phyloP scores from a whole-genome alignment of 1,139 yeast genomes.

The Geotrichum klebahnii region DNA sequence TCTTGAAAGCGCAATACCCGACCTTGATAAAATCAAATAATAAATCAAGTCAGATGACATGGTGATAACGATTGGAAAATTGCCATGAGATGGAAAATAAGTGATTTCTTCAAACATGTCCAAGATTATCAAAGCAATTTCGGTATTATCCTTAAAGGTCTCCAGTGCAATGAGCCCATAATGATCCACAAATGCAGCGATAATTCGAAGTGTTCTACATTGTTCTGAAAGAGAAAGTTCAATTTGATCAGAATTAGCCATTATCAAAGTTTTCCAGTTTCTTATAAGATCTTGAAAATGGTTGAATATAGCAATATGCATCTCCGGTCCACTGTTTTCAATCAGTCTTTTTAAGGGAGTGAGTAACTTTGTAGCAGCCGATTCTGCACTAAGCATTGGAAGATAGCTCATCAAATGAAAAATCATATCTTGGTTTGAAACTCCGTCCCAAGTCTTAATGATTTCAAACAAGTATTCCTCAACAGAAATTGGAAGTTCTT shows the following conservation, averaged over 20 bases:
- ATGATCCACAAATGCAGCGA: constrained; percentile 26
- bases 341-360: constrained; percentile 21
- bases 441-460: constrained; percentile 25
- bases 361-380: constrained; percentile 21
- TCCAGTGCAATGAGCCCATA: constrained; percentile 25
- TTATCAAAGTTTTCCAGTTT: constrained; percentile 10
- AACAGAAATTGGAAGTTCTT: constrained; percentile 28
- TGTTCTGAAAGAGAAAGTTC: constrained; percentile 22
- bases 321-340: constrained; percentile 7
- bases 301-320: constrained; percentile 9
- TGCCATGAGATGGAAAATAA: constrained; percentile 27
- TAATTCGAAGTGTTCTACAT: constrained; percentile 18
- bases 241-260: constrained; percentile 5
- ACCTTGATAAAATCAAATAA: constrained; percentile 40
- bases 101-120: constrained; percentile 32
- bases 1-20: constrained; percentile 48
- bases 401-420: constrained; percentile 24
- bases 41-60: constrained; percentile 45
- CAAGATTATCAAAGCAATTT: constrained; percentile 26
- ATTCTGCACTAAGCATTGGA: constrained; percentile 23
- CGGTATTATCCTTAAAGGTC: constrained; percentile 24
- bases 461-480: constrained; percentile 27
- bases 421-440: constrained; percentile 18
- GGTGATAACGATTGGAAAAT: constrained; percentile 35
- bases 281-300: constrained; percentile 17